Conservation (phyloP, 116 monocot genomes). For the Iris pallida region DNA sequence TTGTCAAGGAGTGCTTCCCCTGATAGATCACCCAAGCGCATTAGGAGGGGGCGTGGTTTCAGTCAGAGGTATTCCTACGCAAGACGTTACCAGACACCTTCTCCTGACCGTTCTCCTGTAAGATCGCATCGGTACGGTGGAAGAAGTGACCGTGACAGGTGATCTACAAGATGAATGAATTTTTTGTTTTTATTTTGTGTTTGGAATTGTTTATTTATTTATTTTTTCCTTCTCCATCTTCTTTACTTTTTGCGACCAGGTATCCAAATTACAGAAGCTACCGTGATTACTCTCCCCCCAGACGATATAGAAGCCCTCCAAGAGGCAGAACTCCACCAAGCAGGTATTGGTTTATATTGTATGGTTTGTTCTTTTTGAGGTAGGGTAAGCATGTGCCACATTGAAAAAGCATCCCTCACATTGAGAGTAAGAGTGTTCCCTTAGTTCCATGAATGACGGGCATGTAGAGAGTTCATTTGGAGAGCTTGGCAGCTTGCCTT, state of each 20-base stretch:
- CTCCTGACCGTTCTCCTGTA: conserved; percentile 78
- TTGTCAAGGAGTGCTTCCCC: conserved; percentile 79
- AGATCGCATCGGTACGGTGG: conserved; percentile 71
- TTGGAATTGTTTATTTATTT: neutral
- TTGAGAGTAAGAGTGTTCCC: too few species aligned
- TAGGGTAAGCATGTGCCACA: too few species aligned
- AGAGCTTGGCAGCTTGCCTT: too few species aligned
- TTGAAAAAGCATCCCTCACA: too few species aligned
- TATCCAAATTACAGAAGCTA: conserved; percentile 71
- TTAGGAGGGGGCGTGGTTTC: conserved; percentile 90
- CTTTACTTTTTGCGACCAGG: conserved; percentile 15
- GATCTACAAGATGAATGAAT: neutral
- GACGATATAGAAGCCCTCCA: conserved; percentile 71
- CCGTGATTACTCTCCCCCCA: conserved; percentile 62
- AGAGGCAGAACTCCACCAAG: conserved; percentile 70
- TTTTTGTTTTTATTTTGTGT: neutral
- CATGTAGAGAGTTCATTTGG: too few species aligned
- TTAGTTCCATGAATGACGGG: too few species aligned
- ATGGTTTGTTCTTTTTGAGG: neutral
- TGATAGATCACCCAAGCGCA: conserved; percentile 78
- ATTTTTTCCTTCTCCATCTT: neutral
- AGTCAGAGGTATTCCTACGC: conserved; percentile 81
- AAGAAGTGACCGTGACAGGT: conserved; percentile 84
- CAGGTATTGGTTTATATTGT: conserved; percentile 38
- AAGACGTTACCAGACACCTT: conserved; percentile 75